These are phyloP conservation scores for Podospora pseudocomata DNA, from an alignment of 495 filamentous ascomycete species.

Conservation along the genomic window DNA sequence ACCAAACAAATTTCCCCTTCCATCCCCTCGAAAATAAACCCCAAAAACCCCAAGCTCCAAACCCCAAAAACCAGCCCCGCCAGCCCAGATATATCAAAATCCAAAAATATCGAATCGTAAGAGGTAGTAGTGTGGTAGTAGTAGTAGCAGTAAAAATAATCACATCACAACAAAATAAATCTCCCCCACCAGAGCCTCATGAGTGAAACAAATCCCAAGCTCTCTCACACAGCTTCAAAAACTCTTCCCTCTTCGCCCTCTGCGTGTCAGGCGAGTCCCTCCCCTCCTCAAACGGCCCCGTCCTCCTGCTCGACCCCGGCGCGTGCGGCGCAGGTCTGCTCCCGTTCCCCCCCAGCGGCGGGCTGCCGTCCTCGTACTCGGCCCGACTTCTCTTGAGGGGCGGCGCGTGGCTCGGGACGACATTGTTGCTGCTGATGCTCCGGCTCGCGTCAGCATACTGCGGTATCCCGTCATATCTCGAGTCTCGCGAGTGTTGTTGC, in stretches of 20 bases:
- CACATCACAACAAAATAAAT: neutral
- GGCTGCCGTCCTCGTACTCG: slow-evolving; percentile 85
- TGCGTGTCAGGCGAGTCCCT: slow-evolving; percentile 81
- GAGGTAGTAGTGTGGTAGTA: neutral
- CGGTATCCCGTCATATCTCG: neutral
- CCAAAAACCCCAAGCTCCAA: neutral
- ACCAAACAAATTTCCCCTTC: neutral
- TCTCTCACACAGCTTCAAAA: slow-evolving; percentile 76
- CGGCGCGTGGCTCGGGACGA: neutral
- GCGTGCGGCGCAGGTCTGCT: slow-evolving; percentile 27
- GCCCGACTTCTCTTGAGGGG: slow-evolving; percentile 64
- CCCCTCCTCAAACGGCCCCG: slow-evolving; percentile 71
- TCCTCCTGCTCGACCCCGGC: slow-evolving; percentile 49
- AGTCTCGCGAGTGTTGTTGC: slow-evolving; percentile 33
- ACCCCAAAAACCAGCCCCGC: neutral
- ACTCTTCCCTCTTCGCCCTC: slow-evolving; percentile 89
- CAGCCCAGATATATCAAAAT: neutral
- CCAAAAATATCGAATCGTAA: neutral
- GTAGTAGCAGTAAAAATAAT: neutral
- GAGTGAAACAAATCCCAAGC: slow-evolving; percentile 98
- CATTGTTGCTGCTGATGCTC: slow-evolving; percentile 12
- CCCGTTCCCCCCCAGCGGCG: slow-evolving; percentile 61
- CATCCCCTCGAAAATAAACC: neutral
- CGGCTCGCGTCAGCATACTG: neutral
- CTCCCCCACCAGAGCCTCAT: slow-evolving; percentile 39